phyloP scores from a whole-genome alignment of 2,329 filamentous ascomycete species.

The Celoporthe dispersa region DNA sequence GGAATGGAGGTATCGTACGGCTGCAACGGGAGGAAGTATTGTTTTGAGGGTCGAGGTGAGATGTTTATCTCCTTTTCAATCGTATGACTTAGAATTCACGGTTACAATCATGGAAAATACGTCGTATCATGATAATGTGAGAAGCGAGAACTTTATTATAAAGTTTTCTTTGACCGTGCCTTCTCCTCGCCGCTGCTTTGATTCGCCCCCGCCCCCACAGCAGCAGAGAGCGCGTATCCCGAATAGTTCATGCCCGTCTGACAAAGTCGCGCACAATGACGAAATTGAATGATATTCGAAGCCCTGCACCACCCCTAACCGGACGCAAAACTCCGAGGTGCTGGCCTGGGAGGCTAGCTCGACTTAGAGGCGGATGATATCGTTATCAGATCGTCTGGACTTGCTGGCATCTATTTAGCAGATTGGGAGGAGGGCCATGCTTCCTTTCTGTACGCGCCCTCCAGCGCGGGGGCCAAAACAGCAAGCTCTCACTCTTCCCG shows the following conservation, averaged over 20 bases:
- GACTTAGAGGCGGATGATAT: not conserved
- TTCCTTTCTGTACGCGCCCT: not conserved
- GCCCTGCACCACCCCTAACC: not conserved
- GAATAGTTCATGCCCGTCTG: not conserved
- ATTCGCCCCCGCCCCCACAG: not conserved
- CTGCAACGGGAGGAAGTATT: not conserved
- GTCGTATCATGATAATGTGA: too few species aligned
- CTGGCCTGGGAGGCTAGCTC: not conserved
- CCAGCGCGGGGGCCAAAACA: not conserved
- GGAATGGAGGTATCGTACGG: too few species aligned
- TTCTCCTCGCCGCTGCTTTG: not conserved
- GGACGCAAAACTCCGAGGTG: not conserved
- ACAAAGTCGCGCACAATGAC: constrained; percentile 1
- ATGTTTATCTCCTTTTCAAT: not conserved
- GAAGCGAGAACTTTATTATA: not conserved
- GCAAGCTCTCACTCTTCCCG: not conserved
- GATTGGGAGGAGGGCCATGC: not conserved
- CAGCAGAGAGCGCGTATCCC: not conserved
- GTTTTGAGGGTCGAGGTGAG: not conserved
- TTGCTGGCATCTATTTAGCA: not conserved
- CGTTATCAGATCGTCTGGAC: not conserved
- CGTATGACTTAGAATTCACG: not conserved
- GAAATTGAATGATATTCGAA: not conserved
- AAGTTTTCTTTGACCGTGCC: not conserved
- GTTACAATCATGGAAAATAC: not conserved